Percentiles rank a stretch among this genome's conserved stretches.
These are phyloP conservation scores for Zoysia matrella DNA, from an alignment of 202 grass and related monocot species.

Conservation along the genomic window DNA sequence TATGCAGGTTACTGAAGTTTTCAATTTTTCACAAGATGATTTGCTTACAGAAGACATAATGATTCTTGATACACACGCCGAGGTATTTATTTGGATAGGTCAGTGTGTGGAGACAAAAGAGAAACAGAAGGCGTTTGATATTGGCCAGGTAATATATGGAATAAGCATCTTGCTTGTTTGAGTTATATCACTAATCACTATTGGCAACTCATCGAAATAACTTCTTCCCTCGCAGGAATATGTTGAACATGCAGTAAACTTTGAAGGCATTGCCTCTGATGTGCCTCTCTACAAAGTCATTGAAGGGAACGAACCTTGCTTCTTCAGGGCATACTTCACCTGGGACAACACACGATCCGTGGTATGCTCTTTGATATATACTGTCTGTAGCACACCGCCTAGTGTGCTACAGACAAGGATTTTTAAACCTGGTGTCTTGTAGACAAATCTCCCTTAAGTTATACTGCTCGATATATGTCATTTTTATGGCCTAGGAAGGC, in stretches of 20 bases:
- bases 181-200: slow-evolving; percentile 13
- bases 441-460: too few relatives aligned
- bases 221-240: slow-evolving; percentile 66
- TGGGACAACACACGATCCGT: slow-evolving; percentile 79
- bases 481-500: background rate
- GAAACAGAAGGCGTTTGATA: slow-evolving; percentile 43
- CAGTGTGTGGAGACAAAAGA: slow-evolving; percentile 69
- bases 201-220: slow-evolving; percentile 25
- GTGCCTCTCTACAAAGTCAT: slow-evolving; percentile 78
- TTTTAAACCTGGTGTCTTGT: too few relatives aligned
- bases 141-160: slow-evolving; percentile 65
- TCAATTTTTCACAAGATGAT: slow-evolving; percentile 99
- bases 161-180: slow-evolving; percentile 36
- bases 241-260: slow-evolving; percentile 57
- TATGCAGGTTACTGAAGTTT: slow-evolving; percentile 77
- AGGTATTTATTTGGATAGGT: slow-evolving; percentile 93
- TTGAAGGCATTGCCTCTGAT: slow-evolving; percentile 63
- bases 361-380: slow-evolving; percentile 54
- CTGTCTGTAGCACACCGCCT: background rate
- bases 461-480: background rate
- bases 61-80: slow-evolving; percentile 72
- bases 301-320: slow-evolving; percentile 57
- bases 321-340: slow-evolving; percentile 66
- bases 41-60: slow-evolving; percentile 93
- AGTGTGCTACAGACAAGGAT: too few relatives aligned